A percentile compares a stretch with the other conserved stretches of the same genome.
Conservation (phyloP, 176 grass and related monocot genomes). For the Cenchrus americanus region DNA sequence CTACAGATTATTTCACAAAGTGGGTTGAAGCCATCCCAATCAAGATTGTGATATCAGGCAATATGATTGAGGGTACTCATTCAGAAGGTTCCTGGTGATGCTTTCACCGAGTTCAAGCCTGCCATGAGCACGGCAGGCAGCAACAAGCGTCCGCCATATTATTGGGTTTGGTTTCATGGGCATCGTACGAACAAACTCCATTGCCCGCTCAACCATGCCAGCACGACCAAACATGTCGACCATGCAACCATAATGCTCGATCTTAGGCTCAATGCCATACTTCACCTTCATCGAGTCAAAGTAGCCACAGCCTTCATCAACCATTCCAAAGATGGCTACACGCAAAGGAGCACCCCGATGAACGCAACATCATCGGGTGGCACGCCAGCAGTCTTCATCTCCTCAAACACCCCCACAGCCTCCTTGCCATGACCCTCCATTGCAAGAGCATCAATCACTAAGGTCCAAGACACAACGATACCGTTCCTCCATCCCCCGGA, state of each 20-base stretch:
- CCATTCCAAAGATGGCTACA: constrained; percentile 71
- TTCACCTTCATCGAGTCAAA: constrained; percentile 61
- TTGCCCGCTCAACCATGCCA: constrained; percentile 56
- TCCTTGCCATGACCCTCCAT: constrained; percentile 70
- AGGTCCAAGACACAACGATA: constrained; percentile 69
- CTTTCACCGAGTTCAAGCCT: constrained; percentile 54
- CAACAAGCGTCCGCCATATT: constrained; percentile 63
- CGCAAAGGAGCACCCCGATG: constrained; percentile 68
- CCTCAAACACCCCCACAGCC: constrained; percentile 53
- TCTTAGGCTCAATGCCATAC: constrained; percentile 63
- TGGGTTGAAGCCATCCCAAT: no score
- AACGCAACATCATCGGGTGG: constrained; percentile 64
- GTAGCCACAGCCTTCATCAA: constrained; percentile 57
- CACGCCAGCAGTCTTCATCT: constrained; percentile 52
- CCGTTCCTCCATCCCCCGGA: constrained; percentile 54
- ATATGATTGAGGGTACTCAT: constrained; percentile 60
- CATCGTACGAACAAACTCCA: constrained; percentile 64
- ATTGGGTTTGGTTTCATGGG: constrained; percentile 65
- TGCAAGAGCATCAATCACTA: constrained; percentile 71
- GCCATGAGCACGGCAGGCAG: constrained; percentile 67
- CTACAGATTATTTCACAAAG: no score
- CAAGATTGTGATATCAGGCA: no score
- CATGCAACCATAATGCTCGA: constrained; percentile 78
- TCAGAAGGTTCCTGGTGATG: constrained; percentile 57
- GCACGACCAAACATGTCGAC: constrained; percentile 73